phyloP scores from a whole-genome alignment of 2,329 filamentous ascomycete genomes.

The Ophiostoma triangulosporum region DNA sequence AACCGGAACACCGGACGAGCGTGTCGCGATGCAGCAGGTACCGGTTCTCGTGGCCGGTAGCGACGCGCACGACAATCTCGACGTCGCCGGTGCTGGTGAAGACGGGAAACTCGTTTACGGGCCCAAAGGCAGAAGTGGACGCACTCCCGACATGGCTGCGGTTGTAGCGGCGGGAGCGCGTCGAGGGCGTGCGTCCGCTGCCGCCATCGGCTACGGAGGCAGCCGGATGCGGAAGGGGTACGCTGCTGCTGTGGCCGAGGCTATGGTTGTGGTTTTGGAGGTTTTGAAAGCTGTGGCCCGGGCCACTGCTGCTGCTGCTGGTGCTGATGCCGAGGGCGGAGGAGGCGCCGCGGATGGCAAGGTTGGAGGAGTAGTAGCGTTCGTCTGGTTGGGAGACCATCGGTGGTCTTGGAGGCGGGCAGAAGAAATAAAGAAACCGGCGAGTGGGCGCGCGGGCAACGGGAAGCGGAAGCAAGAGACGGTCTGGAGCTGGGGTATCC shows the following conservation, averaged over 20 bases:
- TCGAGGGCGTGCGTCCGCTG: slow-evolving; percentile 1
- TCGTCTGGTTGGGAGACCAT: slow-evolving; percentile 23
- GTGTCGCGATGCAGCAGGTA: slow-evolving; percentile 84
- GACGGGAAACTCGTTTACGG: slow-evolving; percentile 84
- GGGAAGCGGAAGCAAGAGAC: neutral
- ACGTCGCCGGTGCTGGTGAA: slow-evolving; percentile 87
- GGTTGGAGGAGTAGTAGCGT: slow-evolving; percentile 18
- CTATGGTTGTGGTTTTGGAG: too few species aligned
- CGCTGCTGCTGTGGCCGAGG: slow-evolving; percentile 12
- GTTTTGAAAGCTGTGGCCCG: too few species aligned
- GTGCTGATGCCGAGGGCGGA: slow-evolving; percentile 18
- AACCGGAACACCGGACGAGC: slow-evolving; percentile 78
- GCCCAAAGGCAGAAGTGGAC: slow-evolving; percentile 30
- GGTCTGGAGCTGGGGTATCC: too few species aligned
- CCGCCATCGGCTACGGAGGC: slow-evolving; percentile 5
- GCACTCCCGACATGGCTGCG: slow-evolving; percentile 67
- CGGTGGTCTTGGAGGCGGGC: slow-evolving; percentile 3
- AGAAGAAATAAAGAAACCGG: neutral
- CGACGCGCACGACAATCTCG: slow-evolving; percentile 62
- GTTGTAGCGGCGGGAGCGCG: slow-evolving; percentile 42
- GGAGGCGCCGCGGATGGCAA: slow-evolving; percentile 21
- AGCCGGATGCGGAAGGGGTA: slow-evolving; percentile 11
- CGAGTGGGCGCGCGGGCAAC: neutral
- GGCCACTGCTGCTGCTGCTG: neutral
- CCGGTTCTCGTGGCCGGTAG: slow-evolving; percentile 58